Evolutionary conservation across 176 grass and related monocot species (phyloP).

Genomic region (Rhynchospora tenuis): DNA sequence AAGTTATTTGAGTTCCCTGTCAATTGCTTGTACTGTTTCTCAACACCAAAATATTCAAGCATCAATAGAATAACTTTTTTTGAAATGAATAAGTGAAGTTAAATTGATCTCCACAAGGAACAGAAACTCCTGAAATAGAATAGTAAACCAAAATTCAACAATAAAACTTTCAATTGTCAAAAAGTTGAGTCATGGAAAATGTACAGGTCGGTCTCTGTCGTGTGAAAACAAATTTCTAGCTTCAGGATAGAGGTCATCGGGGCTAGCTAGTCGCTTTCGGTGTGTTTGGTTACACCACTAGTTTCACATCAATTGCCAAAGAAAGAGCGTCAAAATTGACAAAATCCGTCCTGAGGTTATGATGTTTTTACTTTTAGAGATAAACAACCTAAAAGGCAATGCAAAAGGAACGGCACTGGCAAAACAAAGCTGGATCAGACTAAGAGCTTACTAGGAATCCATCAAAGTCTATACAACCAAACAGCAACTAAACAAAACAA

Average conservation of each 20-base stretch:
- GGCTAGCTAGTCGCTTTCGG: slow-evolving; percentile 3
- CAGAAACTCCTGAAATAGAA: background rate
- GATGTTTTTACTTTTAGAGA: slow-evolving; percentile 13
- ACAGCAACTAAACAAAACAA: slow-evolving; percentile 17
- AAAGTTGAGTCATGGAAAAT: background rate
- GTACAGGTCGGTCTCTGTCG: background rate
- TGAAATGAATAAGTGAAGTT: no score
- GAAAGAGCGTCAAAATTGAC: slow-evolving; percentile 10
- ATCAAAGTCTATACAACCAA: slow-evolving; percentile 17
- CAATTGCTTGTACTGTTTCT: background rate
- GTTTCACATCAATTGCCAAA: slow-evolving; percentile 1
- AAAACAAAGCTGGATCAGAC: slow-evolving; percentile 23
- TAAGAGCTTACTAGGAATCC: slow-evolving; percentile 25
- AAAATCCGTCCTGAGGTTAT: background rate
- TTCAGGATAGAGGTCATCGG: background rate
- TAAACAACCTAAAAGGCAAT: slow-evolving; percentile 4
- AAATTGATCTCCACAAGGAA: background rate
- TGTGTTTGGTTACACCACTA: slow-evolving; percentile 16
- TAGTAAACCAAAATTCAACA: background rate
- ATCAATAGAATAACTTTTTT: background rate
- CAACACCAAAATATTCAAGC: background rate
- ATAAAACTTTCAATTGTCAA: background rate
- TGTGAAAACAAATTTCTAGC: background rate
- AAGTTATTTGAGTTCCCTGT: background rate
- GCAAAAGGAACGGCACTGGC: background rate